Evolutionary conservation across 2,329 filamentous ascomycete species (phyloP), one percentile per base, ranked within the genome.

Genomic region (Triangularia setosa): DNA sequence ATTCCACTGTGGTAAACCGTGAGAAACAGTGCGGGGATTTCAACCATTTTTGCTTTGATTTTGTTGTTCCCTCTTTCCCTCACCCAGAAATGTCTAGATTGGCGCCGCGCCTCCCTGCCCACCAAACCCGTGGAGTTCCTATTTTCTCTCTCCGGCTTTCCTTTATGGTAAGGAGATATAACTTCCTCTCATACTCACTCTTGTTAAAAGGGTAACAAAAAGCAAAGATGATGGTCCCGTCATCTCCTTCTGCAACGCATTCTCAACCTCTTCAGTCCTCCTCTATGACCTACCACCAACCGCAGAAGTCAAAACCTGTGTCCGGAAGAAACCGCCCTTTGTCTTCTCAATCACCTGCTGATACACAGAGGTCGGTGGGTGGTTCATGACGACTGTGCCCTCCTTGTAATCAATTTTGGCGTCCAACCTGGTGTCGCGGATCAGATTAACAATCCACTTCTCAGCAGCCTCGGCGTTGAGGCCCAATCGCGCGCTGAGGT

Each of bases 391-490:
- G 61, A 99, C 95, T 62, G 95, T 98, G 75, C 95, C 95, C 80
- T 96, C 92, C 83, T 98, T 92, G 83, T 96, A 97, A 81, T 99
- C 95, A 76, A 98, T 98, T 87, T 99, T 99, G 74, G 95, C 95
- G 76, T 99, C 95, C 68, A 99, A 91, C 68, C 93, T 87, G 24
- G 95, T 99, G 80, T 99, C 95, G 69, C 95, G 90, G 80, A 99
- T 99, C 69, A 99, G 86, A 83, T 99, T 99, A 73, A 99, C 95
- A 75, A 99, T 99, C 95, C 95, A 99, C 84, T 99, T 99, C 87
- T 99, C 95, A 73, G 95, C 95, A 75, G 98, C 95, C 75, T 96
- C 92, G 73, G 93, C 89, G 76, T 90, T 92, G 69, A 99, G 85
- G 70, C 94, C 95, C 66, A 99, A 88, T 77, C 95, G 91, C 69